Evolutionary conservation across 768 basidiomycete species (phyloP), one percentile per base, ranked within the genome.

Genomic region (Pisolithus orientalis): DNA sequence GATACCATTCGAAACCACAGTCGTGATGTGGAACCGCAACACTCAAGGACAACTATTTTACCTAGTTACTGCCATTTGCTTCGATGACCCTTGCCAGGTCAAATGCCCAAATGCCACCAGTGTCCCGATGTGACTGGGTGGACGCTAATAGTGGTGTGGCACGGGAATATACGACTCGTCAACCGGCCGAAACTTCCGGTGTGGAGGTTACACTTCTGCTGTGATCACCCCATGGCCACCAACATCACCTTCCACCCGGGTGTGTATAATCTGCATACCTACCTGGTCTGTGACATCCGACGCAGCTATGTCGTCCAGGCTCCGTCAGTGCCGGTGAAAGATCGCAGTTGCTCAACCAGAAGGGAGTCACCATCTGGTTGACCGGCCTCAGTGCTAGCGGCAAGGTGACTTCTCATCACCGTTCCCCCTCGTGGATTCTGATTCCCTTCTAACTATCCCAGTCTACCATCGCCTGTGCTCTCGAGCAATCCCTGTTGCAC

Each of bases 391-490:
- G 91, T 62, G 94, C 89, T 6, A 93, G 90, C 65, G 94, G 94
- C 47, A 97, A 96, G 82, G 94, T 91, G 39, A 49, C 10, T 10
- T 31, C 49, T 28, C 16, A 21, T 17, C 25, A 28, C 29, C 16
- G 31, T 32, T 3, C 28, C 6, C 10, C 3, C 9, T 6, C n/a
- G 44, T 50, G 14, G 51, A 21, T 24, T n/a, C 37, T 38, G 17
- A 44, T 29, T 21, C 1, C 16, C 10, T 2, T 52, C 29, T 42
- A 39, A 47, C 3, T 50, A 51, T 27, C 7, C 1, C 65, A 98
- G 93, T 97, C 94, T 6, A 98, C 95, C 27, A 90, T 99, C 59
- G 96, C 91, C 5, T 95, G 92, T 61, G 96, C 96, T 21, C 78
- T 99, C 53, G 96, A 99, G 69, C 94, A 96, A 66, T 90, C 94